Conservation (phyloP, 768 basidiomycete genomes). For the Tubosaeta sp. region DNA sequence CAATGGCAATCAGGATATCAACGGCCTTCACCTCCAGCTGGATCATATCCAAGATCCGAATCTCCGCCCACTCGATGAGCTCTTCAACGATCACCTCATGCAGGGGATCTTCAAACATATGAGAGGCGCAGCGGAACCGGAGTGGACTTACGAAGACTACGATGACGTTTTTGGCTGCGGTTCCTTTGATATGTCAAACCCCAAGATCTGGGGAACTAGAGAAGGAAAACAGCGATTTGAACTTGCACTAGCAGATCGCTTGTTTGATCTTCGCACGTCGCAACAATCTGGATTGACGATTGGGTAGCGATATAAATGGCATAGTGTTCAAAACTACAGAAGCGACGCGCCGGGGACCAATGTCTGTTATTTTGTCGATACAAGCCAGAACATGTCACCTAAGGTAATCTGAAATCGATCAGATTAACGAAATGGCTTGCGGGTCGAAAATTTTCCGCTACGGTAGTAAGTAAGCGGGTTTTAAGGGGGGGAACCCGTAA, state of each 20-base stretch:
- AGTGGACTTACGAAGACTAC: slow-evolving; percentile 24
- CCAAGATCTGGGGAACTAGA: neutral
- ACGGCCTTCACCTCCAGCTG: slow-evolving; percentile 22
- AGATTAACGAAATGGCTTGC: too few species aligned
- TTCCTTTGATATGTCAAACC: neutral
- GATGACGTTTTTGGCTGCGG: slow-evolving; percentile 4
- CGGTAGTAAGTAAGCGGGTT: too few species aligned
- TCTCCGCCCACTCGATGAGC: slow-evolving; percentile 30
- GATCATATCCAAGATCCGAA: slow-evolving; percentile 29
- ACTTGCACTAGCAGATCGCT: neutral
- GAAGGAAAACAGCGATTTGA: neutral
- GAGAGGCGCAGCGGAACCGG: slow-evolving; percentile 30
- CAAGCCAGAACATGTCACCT: too few species aligned
- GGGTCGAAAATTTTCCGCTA: too few species aligned
- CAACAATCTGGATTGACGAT: neutral
- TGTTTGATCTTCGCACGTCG: neutral
- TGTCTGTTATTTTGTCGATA: too few species aligned
- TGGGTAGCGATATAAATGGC: too few species aligned
- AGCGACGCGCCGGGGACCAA: too few species aligned
- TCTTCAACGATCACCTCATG: slow-evolving; percentile 31
- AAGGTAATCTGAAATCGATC: too few species aligned
- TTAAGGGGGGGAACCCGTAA: too few species aligned
- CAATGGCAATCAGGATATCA: slow-evolving; percentile 24
- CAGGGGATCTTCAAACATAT: slow-evolving; percentile 24
- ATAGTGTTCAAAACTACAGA: too few species aligned